Percentiles rank a stretch among this genome's conserved stretches.
phyloP scores from a whole-genome alignment of 2,329 filamentous ascomycete species.

The Fusarium pilosicola region DNA sequence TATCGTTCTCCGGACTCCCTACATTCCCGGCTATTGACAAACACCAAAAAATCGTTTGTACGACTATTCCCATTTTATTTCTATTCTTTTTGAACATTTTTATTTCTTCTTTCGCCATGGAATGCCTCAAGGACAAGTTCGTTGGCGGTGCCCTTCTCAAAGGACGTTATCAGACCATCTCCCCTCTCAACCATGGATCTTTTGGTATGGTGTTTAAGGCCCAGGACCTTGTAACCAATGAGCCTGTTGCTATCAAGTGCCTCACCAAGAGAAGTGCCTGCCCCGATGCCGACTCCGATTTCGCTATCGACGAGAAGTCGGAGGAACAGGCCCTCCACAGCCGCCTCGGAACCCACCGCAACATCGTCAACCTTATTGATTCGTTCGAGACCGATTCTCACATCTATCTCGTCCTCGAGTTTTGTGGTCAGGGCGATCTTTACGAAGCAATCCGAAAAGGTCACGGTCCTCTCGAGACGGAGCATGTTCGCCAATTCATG shows the following conservation, averaged over 20 bases:
- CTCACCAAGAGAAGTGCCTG: slow-evolving; percentile 82
- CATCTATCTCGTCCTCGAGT: slow-evolving; percentile 92
- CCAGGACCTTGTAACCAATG: slow-evolving; percentile 77
- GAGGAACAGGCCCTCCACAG: slow-evolving; percentile 84
- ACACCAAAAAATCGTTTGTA: slow-evolving; percentile 44
- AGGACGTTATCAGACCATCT: slow-evolving; percentile 90
- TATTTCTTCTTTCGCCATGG: slow-evolving; percentile 61
- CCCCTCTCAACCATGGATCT: slow-evolving; percentile 96
- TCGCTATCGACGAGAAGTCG: slow-evolving; percentile 83
- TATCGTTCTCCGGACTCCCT: slow-evolving; percentile 16
- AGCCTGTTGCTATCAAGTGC: slow-evolving; percentile 95
- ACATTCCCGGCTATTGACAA: slow-evolving; percentile 30
- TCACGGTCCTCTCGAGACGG: slow-evolving; percentile 89
- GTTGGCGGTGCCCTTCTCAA: slow-evolving; percentile 81
- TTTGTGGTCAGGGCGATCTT: slow-evolving; percentile 92
- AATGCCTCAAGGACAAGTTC: slow-evolving; percentile 88
- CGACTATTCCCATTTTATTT: slow-evolving; percentile 42
- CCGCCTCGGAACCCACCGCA: slow-evolving; percentile 80
- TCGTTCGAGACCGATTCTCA: slow-evolving; percentile 94
- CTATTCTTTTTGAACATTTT: slow-evolving; percentile 27
- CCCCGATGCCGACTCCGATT: slow-evolving; percentile 67
- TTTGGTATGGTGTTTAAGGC: slow-evolving; percentile 99
- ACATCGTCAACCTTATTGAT: slow-evolving; percentile 92
- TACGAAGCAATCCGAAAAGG: slow-evolving; percentile 96
- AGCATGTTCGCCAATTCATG: slow-evolving; percentile 98